Conservation (phyloP, 192 early-diverging fungal genomes). For the Backusella circina region DNA sequence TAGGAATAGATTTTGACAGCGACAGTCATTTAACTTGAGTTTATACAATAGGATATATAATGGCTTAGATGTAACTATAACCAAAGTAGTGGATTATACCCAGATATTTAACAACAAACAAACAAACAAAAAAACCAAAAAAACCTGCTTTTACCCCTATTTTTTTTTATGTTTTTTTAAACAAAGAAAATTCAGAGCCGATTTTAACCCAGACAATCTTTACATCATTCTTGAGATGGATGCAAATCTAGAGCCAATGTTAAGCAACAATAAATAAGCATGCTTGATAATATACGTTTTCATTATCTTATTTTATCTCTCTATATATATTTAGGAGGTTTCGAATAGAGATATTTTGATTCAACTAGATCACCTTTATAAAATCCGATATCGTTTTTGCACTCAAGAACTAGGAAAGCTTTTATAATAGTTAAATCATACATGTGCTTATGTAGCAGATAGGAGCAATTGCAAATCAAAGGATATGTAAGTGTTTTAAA, state of each 20-base stretch:
- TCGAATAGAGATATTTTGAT: no score
- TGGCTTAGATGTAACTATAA: not conserved
- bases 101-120: not conserved
- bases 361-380: no score
- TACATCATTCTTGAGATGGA: not conserved
- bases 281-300: not conserved
- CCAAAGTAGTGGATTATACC: not conserved
- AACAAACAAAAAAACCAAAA: no score
- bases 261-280: not conserved
- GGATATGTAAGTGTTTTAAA: no score
- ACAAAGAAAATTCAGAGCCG: not conserved
- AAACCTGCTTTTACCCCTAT: not conserved
- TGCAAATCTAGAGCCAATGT: not conserved
- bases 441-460: no score
- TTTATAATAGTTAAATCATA: no score
- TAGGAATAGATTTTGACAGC: not conserved
- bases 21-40: not conserved
- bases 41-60: not conserved
- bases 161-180: not conserved
- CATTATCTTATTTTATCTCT: no score
- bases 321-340: no score
- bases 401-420: no score
- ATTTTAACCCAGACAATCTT: not conserved
- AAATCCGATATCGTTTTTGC: no score
- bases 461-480: no score